A percentile compares a stretch with the other conserved stretches of the same genome.
phyloP scores from a whole-genome alignment of 192 early-diverging fungal genomes.

The Entrophospora sp. region DNA sequence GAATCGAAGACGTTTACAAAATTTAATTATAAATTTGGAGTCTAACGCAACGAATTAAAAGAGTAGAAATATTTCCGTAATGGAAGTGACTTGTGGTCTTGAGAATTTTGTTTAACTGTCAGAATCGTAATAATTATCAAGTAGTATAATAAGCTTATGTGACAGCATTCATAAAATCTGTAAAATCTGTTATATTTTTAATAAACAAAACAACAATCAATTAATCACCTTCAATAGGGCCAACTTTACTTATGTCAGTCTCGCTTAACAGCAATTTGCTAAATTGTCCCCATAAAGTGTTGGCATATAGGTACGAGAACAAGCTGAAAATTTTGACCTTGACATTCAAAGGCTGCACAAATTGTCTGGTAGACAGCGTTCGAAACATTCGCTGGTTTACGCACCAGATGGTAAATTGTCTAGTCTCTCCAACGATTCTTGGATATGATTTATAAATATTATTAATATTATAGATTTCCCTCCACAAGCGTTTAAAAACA shows the following conservation, averaged over 20 bases:
- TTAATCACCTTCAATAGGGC: slow-evolving; percentile 62
- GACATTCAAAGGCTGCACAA: slow-evolving; percentile 91
- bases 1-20: no score
- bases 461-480: slow-evolving; percentile 83
- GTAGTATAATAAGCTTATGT: slow-evolving; percentile 61
- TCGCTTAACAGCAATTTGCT: slow-evolving; percentile 52
- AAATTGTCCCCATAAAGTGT: slow-evolving; percentile 72
- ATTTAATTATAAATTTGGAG: no score
- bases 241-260: slow-evolving; percentile 70
- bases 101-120: no score
- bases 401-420: slow-evolving; percentile 98
- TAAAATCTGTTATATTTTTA: no score
- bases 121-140: no score
- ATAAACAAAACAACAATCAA: no score
- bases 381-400: slow-evolving; percentile 65
- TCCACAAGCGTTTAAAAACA: slow-evolving; percentile 92
- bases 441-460: slow-evolving; percentile 88
- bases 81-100: no score
- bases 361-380: slow-evolving; percentile 84
- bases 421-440: slow-evolving; percentile 96
- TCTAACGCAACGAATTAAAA: no score
- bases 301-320: slow-evolving; percentile 87
- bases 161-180: slow-evolving; percentile 81
- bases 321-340: slow-evolving; percentile 98
- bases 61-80: no score